These are phyloP conservation scores for Verticillium albo-atrum DNA, from an alignment of 2,329 filamentous ascomycete genomes.

Conservation along the genomic window DNA sequence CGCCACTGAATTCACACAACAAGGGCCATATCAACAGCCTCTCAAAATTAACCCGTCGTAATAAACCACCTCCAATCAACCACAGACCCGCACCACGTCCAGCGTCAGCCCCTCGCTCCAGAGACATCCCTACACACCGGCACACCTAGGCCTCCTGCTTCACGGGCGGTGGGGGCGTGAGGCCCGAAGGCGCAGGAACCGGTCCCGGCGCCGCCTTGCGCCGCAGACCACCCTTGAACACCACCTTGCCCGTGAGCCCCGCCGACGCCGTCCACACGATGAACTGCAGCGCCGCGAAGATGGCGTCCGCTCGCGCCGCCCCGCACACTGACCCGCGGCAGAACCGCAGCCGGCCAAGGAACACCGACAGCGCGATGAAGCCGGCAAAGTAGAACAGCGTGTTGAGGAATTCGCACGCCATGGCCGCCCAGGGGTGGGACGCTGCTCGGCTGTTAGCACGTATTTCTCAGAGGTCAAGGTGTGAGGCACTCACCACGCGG, in stretches of 20 bases:
- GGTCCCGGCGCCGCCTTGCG: conserved; percentile 18
- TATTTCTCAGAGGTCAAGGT: no score
- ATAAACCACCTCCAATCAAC: no score
- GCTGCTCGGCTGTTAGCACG: conserved; percentile 19
- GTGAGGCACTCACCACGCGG: conserved; percentile 24
- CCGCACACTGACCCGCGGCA: conserved; percentile 54
- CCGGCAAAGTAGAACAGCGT: conserved; percentile 54
- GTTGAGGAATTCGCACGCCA: conserved; percentile 48
- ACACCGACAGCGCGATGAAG: conserved; percentile 54
- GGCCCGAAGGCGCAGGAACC: conserved; percentile 8
- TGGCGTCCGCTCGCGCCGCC: conserved; percentile 49
- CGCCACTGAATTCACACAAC: background rate
- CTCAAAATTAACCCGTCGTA: no score
- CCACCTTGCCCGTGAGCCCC: conserved; percentile 38
- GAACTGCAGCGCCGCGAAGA: conserved; percentile 50
- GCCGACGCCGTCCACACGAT: conserved; percentile 47
- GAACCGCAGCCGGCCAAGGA: conserved; percentile 50
- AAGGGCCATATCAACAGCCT: background rate
- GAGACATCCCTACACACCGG: no score
- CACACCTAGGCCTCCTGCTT: background rate
- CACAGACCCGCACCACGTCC: background rate
- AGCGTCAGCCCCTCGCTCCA: background rate
- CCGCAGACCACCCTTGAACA: conserved; percentile 38
- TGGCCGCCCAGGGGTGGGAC: conserved; percentile 42
- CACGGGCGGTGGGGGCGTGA: background rate